Conservation (phyloP, 805 yeast genomes). For the Wickerhamomyces alni region DNA sequence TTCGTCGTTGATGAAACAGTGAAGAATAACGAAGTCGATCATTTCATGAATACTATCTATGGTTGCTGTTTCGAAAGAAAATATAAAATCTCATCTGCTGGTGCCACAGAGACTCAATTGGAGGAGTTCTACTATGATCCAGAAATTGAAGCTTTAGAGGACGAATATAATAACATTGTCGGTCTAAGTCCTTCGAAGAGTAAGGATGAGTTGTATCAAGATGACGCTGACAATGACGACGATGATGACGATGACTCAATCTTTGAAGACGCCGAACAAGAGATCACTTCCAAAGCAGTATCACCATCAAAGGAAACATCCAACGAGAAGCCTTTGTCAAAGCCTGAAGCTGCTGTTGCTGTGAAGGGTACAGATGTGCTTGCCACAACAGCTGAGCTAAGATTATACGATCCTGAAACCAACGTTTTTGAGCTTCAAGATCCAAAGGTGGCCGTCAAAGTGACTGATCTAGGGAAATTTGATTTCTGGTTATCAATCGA, state of each 20-base stretch:
- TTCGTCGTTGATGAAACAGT: constrained; percentile 83
- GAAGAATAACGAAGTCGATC: constrained; percentile 43
- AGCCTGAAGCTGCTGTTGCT: constrained; percentile 14
- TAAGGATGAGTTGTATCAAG: too few relatives aligned
- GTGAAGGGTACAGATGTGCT: constrained; percentile 23
- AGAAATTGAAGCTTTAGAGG: constrained; percentile 7
- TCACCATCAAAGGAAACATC: too few relatives aligned
- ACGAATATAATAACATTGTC: constrained; percentile 6
- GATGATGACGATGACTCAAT: constrained; percentile 25
- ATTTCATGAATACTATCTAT: constrained; percentile 56
- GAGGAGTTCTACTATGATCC: constrained; percentile 48
- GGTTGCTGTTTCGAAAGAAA: constrained; percentile 74
- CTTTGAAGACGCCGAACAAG: constrained; percentile 26
- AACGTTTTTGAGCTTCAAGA: constrained; percentile 43
- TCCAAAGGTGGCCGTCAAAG: constrained; percentile 25
- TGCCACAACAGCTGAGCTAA: constrained; percentile 28
- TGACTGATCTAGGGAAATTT: constrained; percentile 45
- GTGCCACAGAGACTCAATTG: constrained; percentile 41
- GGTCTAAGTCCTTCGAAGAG: constrained; percentile 1
- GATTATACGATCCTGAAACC: constrained; percentile 48
- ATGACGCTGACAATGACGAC: constrained; percentile 18
- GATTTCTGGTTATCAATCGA: constrained; percentile 46
- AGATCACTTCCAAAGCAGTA: constrained; percentile 19
- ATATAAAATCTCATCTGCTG: constrained; percentile 47
- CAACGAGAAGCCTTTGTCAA: too few relatives aligned